Evolutionary conservation across 1,139 yeast species (phyloP).

Genomic region (Geotrichum bryndzae): DNA sequence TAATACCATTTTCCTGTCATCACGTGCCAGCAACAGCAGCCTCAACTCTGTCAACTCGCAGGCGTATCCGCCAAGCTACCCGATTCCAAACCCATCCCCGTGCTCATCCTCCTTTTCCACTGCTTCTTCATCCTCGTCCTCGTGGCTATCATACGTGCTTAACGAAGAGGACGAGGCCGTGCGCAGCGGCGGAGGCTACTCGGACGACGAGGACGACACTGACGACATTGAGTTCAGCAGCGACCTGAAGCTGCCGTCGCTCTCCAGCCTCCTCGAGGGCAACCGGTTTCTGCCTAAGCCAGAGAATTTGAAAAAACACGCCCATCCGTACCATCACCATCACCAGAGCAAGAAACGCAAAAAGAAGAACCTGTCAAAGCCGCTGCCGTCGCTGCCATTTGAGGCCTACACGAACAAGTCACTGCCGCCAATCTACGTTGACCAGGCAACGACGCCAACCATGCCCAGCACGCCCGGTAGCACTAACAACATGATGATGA

Average conservation of each 20-base stretch:
- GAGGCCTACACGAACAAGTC: slow-evolving; percentile 19
- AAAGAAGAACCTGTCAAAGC: slow-evolving; percentile 23
- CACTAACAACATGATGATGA: background rate
- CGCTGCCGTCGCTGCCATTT: slow-evolving; percentile 32
- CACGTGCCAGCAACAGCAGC: background rate
- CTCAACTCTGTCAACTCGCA: background rate
- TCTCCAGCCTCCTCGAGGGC: slow-evolving; percentile 1
- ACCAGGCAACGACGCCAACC: background rate
- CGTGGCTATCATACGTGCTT: background rate
- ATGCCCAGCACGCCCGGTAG: background rate
- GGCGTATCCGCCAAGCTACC: background rate
- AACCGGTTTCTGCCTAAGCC: background rate
- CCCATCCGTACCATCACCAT: background rate
- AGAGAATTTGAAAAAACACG: background rate
- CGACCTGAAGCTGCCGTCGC: background rate
- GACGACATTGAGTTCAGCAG: background rate
- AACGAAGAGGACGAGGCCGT: background rate
- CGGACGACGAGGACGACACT: background rate
- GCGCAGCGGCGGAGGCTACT: background rate
- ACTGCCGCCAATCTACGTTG: background rate
- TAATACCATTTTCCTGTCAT: slow-evolving; percentile 7
- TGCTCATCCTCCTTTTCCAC: background rate
- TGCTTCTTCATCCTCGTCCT: background rate
- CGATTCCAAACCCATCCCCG: background rate
- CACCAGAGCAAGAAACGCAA: slow-evolving; percentile 1